phyloP scores from a whole-genome alignment of 345 rosid species.

The Capsella bursapastoris region DNA sequence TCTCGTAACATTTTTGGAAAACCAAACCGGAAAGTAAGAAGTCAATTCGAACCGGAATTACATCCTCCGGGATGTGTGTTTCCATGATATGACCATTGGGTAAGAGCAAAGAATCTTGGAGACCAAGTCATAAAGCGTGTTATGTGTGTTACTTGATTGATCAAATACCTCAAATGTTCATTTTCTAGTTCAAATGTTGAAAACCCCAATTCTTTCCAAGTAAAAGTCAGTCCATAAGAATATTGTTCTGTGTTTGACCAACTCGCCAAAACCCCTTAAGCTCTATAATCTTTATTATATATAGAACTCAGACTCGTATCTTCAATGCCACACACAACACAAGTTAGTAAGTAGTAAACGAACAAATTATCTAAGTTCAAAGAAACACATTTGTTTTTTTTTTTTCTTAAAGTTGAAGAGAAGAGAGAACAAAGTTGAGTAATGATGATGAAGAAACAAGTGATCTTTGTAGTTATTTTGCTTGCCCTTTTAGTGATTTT shows the following conservation, averaged over 20 bases:
- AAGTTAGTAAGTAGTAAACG: neutral
- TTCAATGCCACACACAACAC: neutral
- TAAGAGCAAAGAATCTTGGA: neutral
- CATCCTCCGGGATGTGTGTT: neutral
- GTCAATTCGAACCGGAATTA: neutral
- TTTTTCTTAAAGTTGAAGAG: neutral
- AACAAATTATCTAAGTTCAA: neutral
- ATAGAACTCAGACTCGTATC: conserved; percentile 4
- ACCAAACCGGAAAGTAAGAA: neutral
- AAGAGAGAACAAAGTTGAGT: neutral
- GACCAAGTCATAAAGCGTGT: conserved; percentile 27
- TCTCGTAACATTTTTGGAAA: neutral
- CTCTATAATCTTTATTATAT: neutral
- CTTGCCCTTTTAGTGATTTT: conserved; percentile 13
- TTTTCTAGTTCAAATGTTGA: conserved; percentile 16
- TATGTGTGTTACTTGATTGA: conserved; percentile 20
- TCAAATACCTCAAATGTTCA: conserved; percentile 18
- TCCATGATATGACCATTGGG: neutral
- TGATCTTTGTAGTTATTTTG: conserved; percentile 22
- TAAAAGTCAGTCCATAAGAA: conserved; percentile 21
- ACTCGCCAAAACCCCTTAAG: neutral
- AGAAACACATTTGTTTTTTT: neutral
- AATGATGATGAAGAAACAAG: conserved; percentile 36
- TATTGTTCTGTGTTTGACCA: conserved; percentile 2
- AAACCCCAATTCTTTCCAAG: neutral